Base-by-base conservation (phyloP, 179 eudicot species). In the Spergularia azorica region DNA sequence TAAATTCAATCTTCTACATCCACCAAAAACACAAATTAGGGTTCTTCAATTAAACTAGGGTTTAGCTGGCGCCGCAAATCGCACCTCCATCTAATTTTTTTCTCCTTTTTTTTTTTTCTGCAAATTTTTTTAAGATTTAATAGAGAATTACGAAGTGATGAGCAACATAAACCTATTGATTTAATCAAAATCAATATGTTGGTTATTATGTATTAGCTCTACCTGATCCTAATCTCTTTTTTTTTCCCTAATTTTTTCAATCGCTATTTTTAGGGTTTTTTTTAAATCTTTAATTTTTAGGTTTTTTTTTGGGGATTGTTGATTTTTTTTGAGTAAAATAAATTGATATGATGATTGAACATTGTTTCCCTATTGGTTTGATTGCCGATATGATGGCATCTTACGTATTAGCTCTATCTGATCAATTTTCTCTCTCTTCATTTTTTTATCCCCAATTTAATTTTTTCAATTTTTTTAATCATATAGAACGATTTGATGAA, bases 331-430 rank as follows among this genome's bases (percentile, higher is more conserved):
- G 2, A 17, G 41, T 41, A 2, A 15, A 4, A 43, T 43, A 6
- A 6, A 57, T 20, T 69, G 82, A 81, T 9, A 52, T 81, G 84
- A 77, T 81, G 77, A 73, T 26, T 20, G 66, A 69, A 66, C 48
- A 41, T 64, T 76, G 50, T 70, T 71, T 79, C 85, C 85, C 82
- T 79, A 82, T 82, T 79, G 85, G 82, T 79, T 82, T 82, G 82
- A 82, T 75, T 38, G 69, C 82, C 79, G 70, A 41, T 0, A 71
- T 78, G 85, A 82, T 82, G 85, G 82, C 60, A 14, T 41, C 61
- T 3, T 52, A 56, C 55, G 78, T 83, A 82, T 82, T 82, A 78
- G 85, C 73, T 78, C 82, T 82, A 79, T 72, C 85, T 84, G 85
- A 84, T 84, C 81, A 36, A 26, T 76, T 73, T 13, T 79, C 36